Evolutionary conservation across 2,329 filamentous ascomycete species (phyloP), one percentile per base, ranked within the genome.

Genomic region (Diaporthe caulivora): DNA sequence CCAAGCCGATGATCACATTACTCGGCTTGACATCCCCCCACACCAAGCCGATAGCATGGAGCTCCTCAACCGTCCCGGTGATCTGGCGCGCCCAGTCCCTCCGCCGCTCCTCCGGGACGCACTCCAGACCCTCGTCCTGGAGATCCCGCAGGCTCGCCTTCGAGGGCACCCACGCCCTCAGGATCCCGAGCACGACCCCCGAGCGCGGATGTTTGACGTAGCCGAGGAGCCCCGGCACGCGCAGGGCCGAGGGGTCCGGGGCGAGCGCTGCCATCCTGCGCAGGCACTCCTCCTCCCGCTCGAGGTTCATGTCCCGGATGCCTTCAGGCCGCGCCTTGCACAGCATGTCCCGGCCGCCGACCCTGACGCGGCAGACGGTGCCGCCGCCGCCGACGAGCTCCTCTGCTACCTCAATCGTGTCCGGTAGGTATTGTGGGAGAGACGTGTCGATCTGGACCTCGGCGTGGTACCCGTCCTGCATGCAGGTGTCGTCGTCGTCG

Each of bases 1-100:
- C 57, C 31, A 72, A 76, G 72, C 84, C 81, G 40, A 85, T 80
- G 68, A 85, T 76, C 72, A 85, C 79, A 55, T 84, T 84, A 54
- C 69, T 73, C 29, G 78, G 55, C 72, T 80, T 82, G 1, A 77
- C 80, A 76, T 81, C 78, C 11, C 80, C 80, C 81, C 80, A 83
- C 29, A 79, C 75, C 24, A 80, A 44, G 2, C 77, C 79, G 15
- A 75, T 73, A 29, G 70, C 21, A 71, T 82, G 80, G 21, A 83
- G 75, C 34, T 51, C 44, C 42, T 76, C 40, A 18, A 82, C 73
- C 0, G 76, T 78, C 53, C 77, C 69, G 18, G 75, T 73, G 49
- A 82, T 76, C 73, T 82, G 79, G 10, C 24, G 6, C 24, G 24
- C 24, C 51, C 51, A 29, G 15, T 15, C 10, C 24, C 24, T 17